Evolutionary conservation across 2,329 filamentous ascomycete genomes (phyloP).

Genomic region (Lasiodiplodia sp.): DNA sequence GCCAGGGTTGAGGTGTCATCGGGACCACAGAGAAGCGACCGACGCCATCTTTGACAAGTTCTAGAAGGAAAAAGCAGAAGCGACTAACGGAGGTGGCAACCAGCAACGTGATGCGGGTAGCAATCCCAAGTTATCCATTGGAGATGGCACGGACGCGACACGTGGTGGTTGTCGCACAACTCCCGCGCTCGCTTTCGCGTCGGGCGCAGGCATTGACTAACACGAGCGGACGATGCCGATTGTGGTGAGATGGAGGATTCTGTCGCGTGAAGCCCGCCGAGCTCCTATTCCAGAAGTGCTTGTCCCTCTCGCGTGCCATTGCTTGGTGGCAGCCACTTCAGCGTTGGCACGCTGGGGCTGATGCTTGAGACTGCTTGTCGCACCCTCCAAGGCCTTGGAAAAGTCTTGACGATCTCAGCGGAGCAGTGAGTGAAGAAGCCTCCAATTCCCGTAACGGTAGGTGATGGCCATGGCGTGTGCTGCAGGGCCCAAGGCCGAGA

Average conservation of each 20-base stretch:
- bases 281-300: neutral
- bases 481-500: neutral
- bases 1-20: neutral
- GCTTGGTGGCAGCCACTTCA: conserved; percentile 5
- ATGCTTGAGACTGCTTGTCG: conserved; percentile 6
- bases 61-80: conserved; percentile 14
- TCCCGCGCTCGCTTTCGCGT: conserved; percentile 4
- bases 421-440: neutral
- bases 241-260: neutral
- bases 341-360: conserved; percentile 2
- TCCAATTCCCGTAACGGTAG: neutral
- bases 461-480: neutral
- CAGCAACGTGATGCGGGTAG: neutral
- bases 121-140: neutral
- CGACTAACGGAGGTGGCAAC: neutral
- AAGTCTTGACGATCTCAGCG: conserved; percentile 2
- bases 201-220: neutral
- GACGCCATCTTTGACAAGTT: neutral
- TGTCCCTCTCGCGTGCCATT: neutral
- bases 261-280: neutral
- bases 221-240: neutral
- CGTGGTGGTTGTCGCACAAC: conserved; percentile 7
- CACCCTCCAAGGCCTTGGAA: conserved; percentile 8
- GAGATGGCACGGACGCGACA: neutral
- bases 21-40: neutral